A percentile compares a stretch with the other conserved stretches of the same genome.
phyloP scores from a whole-genome alignment of 495 filamentous ascomycete genomes.

The Chaetomium fimeti region DNA sequence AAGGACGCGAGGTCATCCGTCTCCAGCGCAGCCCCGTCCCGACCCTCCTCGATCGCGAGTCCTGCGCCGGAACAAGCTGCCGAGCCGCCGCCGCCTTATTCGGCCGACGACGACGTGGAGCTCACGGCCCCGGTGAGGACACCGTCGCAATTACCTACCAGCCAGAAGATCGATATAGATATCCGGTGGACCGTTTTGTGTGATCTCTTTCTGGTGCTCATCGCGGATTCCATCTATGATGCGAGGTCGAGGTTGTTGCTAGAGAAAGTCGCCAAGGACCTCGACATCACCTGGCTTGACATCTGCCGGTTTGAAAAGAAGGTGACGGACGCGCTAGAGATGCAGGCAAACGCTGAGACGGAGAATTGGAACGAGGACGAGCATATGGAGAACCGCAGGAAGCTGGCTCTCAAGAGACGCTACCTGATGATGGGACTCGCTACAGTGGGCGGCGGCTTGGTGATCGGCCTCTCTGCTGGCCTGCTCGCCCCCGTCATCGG shows the following conservation, averaged over 20 bases:
- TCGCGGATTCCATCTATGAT: conserved; percentile 94
- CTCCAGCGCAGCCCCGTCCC: conserved; percentile 24
- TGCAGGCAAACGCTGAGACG: conserved; percentile 88
- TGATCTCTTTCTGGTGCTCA: conserved; percentile 90
- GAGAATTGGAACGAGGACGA: conserved; percentile 98
- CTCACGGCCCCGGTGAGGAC: conserved; percentile 68
- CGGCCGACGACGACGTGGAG: conserved; percentile 65
- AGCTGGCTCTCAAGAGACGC: conserved; percentile 72
- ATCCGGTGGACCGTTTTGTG: conserved; percentile 97
- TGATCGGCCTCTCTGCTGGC: conserved; percentile 94
- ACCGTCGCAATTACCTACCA: conserved; percentile 75
- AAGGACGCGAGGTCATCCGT: conserved; percentile 17
- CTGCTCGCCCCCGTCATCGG: conserved; percentile 92
- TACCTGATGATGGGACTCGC: conserved; percentile 96
- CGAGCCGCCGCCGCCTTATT: conserved; percentile 68
- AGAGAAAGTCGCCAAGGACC: conserved; percentile 73
- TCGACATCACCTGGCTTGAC: conserved; percentile 85
- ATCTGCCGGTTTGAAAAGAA: conserved; percentile 97
- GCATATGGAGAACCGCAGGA: conserved; percentile 84
- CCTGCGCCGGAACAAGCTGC: conserved; percentile 40
- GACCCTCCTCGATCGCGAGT: conserved; percentile 29
- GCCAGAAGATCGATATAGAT: conserved; percentile 88
- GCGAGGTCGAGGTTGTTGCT: conserved; percentile 81
- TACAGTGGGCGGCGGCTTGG: conserved; percentile 90
- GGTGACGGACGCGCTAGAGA: conserved; percentile 93